These are phyloP conservation scores for Kwoniella shivajii DNA, from an alignment of 1,284 basidiomycete species.

Conservation along the genomic window DNA sequence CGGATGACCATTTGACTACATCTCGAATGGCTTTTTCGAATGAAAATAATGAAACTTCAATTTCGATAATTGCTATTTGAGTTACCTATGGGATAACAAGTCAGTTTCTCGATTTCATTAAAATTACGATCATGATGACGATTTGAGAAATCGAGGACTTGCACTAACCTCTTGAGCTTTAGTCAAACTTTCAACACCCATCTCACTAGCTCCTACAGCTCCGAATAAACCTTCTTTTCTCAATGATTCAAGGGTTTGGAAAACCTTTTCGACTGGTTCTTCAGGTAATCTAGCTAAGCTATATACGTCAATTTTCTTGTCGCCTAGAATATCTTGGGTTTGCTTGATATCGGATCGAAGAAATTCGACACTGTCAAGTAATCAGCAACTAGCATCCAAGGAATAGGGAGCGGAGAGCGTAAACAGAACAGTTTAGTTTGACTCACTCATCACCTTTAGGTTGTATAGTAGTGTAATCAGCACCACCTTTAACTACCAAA, in stretches of 20 bases:
- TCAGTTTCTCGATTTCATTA: too few species aligned
- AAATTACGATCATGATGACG: too few species aligned
- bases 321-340: constrained; percentile 54
- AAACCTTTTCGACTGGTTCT: constrained; percentile 22
- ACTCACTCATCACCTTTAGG: constrained; percentile 18
- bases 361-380: constrained; percentile 45
- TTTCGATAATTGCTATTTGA: constrained; percentile 60
- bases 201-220: constrained; percentile 40
- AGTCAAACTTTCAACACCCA: constrained; percentile 22
- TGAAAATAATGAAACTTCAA: constrained; percentile 61
- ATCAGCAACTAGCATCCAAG: not conserved
- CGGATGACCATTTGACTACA: constrained; percentile 52
- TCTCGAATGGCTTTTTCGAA: constrained; percentile 55
- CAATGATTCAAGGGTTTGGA: constrained; percentile 27
- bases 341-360: constrained; percentile 55
- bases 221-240: constrained; percentile 39
- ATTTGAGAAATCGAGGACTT: not conserved
- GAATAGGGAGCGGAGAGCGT: not conserved
- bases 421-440: not conserved
- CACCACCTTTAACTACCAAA: constrained; percentile 60
- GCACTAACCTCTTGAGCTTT: constrained; percentile 30
- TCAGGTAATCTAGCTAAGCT: constrained; percentile 26
- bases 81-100: constrained; percentile 49
- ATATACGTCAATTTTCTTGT: constrained; percentile 60
- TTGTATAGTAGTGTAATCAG: constrained; percentile 12